These are phyloP conservation scores for Binderoboletus segoi DNA, from an alignment of 1,284 basidiomycete genomes.

Conservation along the genomic window DNA sequence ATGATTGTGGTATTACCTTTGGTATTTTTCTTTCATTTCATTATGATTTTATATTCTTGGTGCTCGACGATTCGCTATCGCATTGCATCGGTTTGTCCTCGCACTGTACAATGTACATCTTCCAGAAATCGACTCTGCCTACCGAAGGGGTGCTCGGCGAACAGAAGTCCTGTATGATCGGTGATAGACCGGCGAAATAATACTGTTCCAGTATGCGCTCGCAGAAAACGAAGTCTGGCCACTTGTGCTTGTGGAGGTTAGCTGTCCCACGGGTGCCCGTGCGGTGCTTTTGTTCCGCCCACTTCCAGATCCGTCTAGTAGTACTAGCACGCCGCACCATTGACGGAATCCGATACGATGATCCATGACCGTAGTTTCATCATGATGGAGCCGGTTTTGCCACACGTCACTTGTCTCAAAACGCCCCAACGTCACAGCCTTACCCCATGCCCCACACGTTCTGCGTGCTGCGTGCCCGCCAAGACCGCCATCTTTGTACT, in stretches of 20 bases:
- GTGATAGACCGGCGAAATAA: not conserved
- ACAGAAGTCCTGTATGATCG: not conserved
- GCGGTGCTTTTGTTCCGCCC: constrained; percentile 13
- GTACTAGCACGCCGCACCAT: constrained; percentile 1
- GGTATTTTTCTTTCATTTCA: constrained; percentile 20
- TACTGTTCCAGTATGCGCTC: not conserved
- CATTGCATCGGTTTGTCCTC: constrained; percentile 33
- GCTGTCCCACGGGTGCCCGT: constrained; percentile 16
- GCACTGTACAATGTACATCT: constrained; percentile 29
- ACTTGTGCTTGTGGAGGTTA: constrained; percentile 1
- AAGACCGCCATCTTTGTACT: constrained; percentile 30
- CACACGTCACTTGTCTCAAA: constrained; percentile 6
- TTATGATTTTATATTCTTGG: constrained; percentile 38
- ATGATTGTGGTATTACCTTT: constrained; percentile 33
- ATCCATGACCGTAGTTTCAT: constrained; percentile 12
- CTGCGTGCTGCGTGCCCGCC: constrained; percentile 21
- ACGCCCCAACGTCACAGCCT: constrained; percentile 20
- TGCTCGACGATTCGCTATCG: constrained; percentile 28
- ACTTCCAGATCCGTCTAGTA: constrained; percentile 28
- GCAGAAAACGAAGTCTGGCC: not conserved
- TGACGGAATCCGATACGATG: not conserved
- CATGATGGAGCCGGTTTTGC: not conserved
- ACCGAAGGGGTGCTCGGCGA: too few species aligned
- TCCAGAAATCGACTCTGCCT: constrained; percentile 6
- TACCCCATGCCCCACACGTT: constrained; percentile 33